phyloP scores from a whole-genome alignment of 352 stramenopile genomes.

The Phytophthora syringae region DNA sequence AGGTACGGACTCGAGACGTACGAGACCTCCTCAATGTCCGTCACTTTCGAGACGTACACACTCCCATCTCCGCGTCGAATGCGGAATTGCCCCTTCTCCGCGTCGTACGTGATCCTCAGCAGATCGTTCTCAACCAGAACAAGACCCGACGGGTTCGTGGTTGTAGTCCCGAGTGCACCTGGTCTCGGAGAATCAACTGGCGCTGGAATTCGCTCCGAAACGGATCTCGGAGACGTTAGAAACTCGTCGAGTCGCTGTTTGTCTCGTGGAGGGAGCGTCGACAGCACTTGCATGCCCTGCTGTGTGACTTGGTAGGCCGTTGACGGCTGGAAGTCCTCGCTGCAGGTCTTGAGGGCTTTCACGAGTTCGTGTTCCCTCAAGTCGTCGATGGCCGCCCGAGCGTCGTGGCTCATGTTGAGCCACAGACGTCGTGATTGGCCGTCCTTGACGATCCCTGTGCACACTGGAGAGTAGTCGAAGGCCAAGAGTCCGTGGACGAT shows the following conservation, averaged over 20 bases:
- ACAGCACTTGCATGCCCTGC: slow-evolving; percentile 48
- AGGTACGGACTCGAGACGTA: slow-evolving; percentile 98
- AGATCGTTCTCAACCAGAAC: slow-evolving; percentile 93
- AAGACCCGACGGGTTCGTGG: slow-evolving; percentile 56
- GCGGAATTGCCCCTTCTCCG: slow-evolving; percentile 89
- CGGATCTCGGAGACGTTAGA: slow-evolving; percentile 33
- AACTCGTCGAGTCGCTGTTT: slow-evolving; percentile 73
- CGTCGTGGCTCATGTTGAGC: slow-evolving; percentile 97
- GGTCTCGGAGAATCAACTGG: slow-evolving; percentile 13
- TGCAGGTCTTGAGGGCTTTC: slow-evolving; percentile 95
- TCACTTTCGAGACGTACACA: slow-evolving; percentile 94
- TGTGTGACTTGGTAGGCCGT: slow-evolving; percentile 93
- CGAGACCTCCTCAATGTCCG: slow-evolving; percentile 96
- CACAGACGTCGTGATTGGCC: slow-evolving; percentile 85
- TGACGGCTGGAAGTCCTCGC: slow-evolving; percentile 94
- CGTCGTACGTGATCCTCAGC: slow-evolving; percentile 93
- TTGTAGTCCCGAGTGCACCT: background rate
- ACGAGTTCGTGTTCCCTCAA: slow-evolving; percentile 95
- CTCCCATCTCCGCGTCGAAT: slow-evolving; percentile 84
- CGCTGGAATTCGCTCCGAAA: background rate
- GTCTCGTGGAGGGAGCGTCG: slow-evolving; percentile 43
- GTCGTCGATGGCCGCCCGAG: slow-evolving; percentile 96
- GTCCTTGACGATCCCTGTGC: slow-evolving; percentile 94
- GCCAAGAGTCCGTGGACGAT: slow-evolving; percentile 95
- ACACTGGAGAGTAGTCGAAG: slow-evolving; percentile 97